Evolutionary conservation across 192 early-diverging fungal species (phyloP), one percentile per base, ranked within the genome.

Genomic region (Gamsiella multidivaricata): DNA sequence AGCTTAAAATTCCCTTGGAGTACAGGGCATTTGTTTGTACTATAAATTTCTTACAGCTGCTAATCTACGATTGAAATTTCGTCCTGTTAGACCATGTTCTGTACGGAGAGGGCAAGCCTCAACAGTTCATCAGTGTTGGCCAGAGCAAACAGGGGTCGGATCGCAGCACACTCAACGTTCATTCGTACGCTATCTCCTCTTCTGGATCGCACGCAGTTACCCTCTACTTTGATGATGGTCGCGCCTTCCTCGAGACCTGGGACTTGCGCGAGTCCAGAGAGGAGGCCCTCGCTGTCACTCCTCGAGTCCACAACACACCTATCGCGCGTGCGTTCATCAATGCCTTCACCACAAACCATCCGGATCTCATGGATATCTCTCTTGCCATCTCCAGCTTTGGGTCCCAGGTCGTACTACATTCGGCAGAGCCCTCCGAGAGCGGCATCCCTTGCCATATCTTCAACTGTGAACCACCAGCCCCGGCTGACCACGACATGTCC

Each of bases 101-200:
- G n/a, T 66, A 66, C 42, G 64, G 64, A 15, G 53, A 66, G 54
- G 54, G 64, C 7, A 66, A 55, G 29, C 64, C 64, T 12, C 64
- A 66, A 14, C 54, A 56, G 41, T 39, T 56, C 43, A 66, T 66
- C 42, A 66, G 54, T 20, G 23, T 66, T 26, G 64, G 64, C 2
- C 42, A 56, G 3, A 26, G 31, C 26, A 28, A n/a, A 23, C 50
- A 53, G 3, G 28, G 18, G 6, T 39, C 50, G 2, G 28, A 42
- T 5, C n/a, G 17, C 22, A 66, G 25, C 11, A 56, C 42, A 3
- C 54, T 55, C 31, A 50, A 47, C 25, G 49, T 56, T 17, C 64
- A 66, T 28, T 56, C 52, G 7, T 56, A 55, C n/a, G 54, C 41
- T 18, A 56, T 66, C 52, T 56, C 52, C 1, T 56, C 52, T n/a